Percentiles rank a stretch among this genome's conserved stretches.
Conservation (phyloP, 371 early-diverging fungal species). For the Lichtheimia corymbifera region DNA sequence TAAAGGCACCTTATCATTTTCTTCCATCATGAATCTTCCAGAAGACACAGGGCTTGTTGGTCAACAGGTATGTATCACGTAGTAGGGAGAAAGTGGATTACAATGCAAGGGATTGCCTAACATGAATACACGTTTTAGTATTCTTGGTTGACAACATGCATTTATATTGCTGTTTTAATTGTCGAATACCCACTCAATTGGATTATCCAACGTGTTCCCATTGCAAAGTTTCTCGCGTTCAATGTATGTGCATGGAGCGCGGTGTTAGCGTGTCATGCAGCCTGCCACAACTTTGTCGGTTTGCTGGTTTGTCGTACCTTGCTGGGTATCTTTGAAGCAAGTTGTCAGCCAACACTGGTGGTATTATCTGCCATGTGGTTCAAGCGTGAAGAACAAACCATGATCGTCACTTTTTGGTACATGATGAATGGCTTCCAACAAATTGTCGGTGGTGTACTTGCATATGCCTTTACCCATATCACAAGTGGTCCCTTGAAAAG, state of each 20-base stretch:
- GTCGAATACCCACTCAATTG: slow-evolving; percentile 29
- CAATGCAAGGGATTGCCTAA: neutral
- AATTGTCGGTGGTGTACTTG: slow-evolving; percentile 27
- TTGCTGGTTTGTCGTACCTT: slow-evolving; percentile 21
- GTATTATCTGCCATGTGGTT: slow-evolving; percentile 42
- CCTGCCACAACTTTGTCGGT: slow-evolving; percentile 22
- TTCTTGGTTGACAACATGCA: slow-evolving; percentile 29
- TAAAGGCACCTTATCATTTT: slow-evolving; percentile 25
- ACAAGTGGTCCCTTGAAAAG: slow-evolving; percentile 20
- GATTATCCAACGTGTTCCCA: slow-evolving; percentile 24
- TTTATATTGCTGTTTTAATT: slow-evolving; percentile 26
- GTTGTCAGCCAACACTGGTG: slow-evolving; percentile 23
- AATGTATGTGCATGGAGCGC: slow-evolving; percentile 23
- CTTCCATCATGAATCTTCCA: slow-evolving; percentile 25
- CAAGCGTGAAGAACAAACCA: slow-evolving; percentile 67
- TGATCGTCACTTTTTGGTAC: slow-evolving; percentile 64
- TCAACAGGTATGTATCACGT: slow-evolving; percentile 24
- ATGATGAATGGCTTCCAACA: slow-evolving; percentile 33
- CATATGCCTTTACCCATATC: slow-evolving; percentile 30
- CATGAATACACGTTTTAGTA: slow-evolving; percentile 12
- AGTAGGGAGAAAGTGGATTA: no score
- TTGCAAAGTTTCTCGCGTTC: slow-evolving; percentile 25
- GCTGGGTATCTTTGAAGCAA: slow-evolving; percentile 30
- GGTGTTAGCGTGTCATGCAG: slow-evolving; percentile 19
- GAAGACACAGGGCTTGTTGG: slow-evolving; percentile 18